Evolutionary conservation across 2,329 filamentous ascomycete genomes (phyloP).

Genomic region (Stemphylium vesicarium): DNA sequence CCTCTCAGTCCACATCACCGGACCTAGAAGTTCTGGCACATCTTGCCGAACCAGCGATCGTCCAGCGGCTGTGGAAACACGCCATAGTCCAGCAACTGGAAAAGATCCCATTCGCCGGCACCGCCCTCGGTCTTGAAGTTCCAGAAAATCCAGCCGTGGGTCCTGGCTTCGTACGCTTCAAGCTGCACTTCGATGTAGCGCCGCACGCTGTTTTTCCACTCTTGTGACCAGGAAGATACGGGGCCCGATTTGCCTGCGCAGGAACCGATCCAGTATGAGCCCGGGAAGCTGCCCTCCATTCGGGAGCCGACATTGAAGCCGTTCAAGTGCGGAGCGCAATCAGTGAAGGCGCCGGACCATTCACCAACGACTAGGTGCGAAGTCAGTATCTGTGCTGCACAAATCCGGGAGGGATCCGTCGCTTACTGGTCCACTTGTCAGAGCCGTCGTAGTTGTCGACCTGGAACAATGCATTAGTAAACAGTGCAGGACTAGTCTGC

Average conservation of each 20-base stretch:
- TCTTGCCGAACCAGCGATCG: slow-evolving; percentile 38
- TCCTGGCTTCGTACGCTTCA: slow-evolving; percentile 58
- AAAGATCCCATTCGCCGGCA: slow-evolving; percentile 61
- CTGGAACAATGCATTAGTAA: slow-evolving; percentile 8
- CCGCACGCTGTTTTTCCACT: slow-evolving; percentile 54
- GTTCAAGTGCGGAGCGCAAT: slow-evolving; percentile 59
- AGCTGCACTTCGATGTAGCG: slow-evolving; percentile 63
- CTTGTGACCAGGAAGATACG: slow-evolving; percentile 56
- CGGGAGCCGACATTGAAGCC: slow-evolving; percentile 60
- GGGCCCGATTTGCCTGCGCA: slow-evolving; percentile 60
- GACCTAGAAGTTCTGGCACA: slow-evolving; percentile 30
- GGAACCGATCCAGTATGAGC: slow-evolving; percentile 57
- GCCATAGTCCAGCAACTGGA: slow-evolving; percentile 56
- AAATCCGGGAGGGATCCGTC: neutral
- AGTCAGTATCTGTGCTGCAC: neutral
- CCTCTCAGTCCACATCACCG: neutral
- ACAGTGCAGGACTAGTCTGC: neutral
- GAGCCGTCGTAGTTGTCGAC: slow-evolving; percentile 53
- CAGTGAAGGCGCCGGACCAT: slow-evolving; percentile 71
- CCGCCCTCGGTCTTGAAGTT: slow-evolving; percentile 62
- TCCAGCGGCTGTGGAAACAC: slow-evolving; percentile 55
- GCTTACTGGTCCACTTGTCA: slow-evolving; percentile 64
- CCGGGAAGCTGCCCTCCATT: slow-evolving; percentile 62
- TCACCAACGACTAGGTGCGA: slow-evolving; percentile 62
- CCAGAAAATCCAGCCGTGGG: slow-evolving; percentile 64